Percentiles rank a stretch among this genome's conserved stretches.
These are phyloP conservation scores for Microsporum canis DNA, from an alignment of 2,329 filamentous ascomycete genomes.

Conservation along the genomic window DNA sequence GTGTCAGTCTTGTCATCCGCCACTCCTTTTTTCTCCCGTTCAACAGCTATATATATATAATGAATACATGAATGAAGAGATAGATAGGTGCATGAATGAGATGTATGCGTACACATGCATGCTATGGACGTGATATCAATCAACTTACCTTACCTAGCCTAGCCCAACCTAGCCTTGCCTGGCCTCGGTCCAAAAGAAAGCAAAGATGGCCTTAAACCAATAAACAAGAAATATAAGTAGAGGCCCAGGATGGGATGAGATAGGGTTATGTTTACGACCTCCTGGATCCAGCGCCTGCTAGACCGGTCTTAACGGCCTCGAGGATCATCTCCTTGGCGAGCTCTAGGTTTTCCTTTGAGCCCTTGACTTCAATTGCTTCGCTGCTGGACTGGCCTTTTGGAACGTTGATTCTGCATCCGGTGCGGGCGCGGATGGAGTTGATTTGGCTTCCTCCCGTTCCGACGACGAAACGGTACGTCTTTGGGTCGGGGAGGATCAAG, in stretches of 20 bases:
- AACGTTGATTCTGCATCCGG: constrained; percentile 86
- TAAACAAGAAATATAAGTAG: background rate
- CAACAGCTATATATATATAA: background rate
- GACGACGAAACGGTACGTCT: constrained; percentile 80
- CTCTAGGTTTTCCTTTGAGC: constrained; percentile 67
- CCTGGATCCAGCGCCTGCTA: background rate
- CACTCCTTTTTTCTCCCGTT: background rate
- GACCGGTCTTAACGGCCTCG: constrained; percentile 53
- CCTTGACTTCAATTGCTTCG: constrained; percentile 85
- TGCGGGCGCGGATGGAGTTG: constrained; percentile 83
- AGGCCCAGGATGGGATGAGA: background rate
- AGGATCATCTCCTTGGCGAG: constrained; percentile 81
- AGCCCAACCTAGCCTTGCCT: background rate
- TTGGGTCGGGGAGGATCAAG: constrained; percentile 77
- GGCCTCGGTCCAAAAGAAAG: background rate
- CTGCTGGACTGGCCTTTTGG: constrained; percentile 62
- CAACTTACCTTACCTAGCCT: background rate
- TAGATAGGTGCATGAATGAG: background rate
- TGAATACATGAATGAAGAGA: background rate
- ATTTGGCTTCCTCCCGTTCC: constrained; percentile 83
- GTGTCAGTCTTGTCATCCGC: background rate
- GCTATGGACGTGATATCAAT: background rate
- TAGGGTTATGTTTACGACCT: background rate
- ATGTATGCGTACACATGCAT: background rate
- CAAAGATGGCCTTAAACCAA: background rate